phyloP scores from a whole-genome alignment of 2,329 filamentous ascomycete genomes.

The Lasiodiplodia citricola region DNA sequence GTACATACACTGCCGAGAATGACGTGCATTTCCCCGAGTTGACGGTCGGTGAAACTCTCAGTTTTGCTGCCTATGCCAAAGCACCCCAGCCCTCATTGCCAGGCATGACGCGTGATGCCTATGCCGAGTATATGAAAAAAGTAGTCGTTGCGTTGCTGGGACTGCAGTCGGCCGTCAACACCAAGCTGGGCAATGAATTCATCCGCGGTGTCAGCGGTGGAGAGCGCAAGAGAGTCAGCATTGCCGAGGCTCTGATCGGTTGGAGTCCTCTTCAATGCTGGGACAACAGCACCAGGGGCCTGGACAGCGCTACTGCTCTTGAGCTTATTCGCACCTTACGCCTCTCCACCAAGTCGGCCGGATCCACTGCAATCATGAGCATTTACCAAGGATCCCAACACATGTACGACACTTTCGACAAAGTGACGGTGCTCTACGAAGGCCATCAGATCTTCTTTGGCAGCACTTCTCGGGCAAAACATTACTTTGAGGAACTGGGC shows the following conservation, averaged over 20 bases:
- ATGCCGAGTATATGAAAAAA: conserved; percentile 67
- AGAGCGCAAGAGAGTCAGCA: conserved; percentile 76
- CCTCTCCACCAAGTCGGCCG: conserved; percentile 60
- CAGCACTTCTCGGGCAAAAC: conserved; percentile 56
- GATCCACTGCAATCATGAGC: conserved; percentile 40
- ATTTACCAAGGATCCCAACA: conserved; percentile 61
- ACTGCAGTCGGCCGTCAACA: conserved; percentile 72
- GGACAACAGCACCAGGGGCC: conserved; percentile 75
- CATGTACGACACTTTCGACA: conserved; percentile 72
- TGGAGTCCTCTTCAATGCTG: conserved; percentile 66
- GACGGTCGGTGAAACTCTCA: conserved; percentile 75
- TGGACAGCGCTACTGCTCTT: conserved; percentile 72
- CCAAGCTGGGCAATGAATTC: conserved; percentile 73
- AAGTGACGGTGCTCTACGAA: conserved; percentile 75
- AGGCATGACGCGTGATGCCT: conserved; percentile 58
- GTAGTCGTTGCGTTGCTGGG: conserved; percentile 77
- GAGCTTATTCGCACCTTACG: conserved; percentile 71
- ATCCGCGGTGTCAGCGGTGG: conserved; percentile 73
- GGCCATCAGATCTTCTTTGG: conserved; percentile 81
- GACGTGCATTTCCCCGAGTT: conserved; percentile 80
- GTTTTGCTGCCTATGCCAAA: conserved; percentile 72
- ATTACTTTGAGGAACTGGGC: conserved; percentile 71
- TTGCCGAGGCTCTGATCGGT: conserved; percentile 73
- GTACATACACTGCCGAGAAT: conserved; percentile 82
- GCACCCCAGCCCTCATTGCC: conserved; percentile 63